Evolutionary conservation across 768 basidiomycete genomes (phyloP), one percentile per base, ranked within the genome.

Genomic region (Rhodotorula kratochvilovae): DNA sequence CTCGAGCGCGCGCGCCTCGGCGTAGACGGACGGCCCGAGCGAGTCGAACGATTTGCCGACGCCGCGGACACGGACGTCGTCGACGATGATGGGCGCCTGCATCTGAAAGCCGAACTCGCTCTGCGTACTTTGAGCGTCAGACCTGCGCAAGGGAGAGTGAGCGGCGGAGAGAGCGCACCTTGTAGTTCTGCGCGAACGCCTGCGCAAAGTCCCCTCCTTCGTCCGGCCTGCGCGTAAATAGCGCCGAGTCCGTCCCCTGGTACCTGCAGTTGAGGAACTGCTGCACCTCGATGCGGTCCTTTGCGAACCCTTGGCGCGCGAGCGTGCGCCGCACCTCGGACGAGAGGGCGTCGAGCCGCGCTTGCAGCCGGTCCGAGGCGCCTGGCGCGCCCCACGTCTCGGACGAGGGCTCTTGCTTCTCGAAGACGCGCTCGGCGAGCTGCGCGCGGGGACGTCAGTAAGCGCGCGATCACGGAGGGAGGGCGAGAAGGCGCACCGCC

Each of bases 1-100:
- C 54, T 80, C 74, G 58, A 94, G 83, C 43, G 80, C 81, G 13
- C 83, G 85, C 15, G 91, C 82, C 81, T 95, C 91, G 7, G 83
- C 81, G 78, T 88, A 91, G 35, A 92, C 90, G 17, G 89, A 89
- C 70, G 87, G 83, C 0, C 90, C 91, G 8, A 92, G 85, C 13
- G 84, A 83, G 78, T 92, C 89, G 79, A 90, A 91, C 10, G 91
- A 92, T 82, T 92, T 92, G 54, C 94, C 92, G 51, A 91, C 89
- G 12, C 91, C 92, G 54, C 90, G 89, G 17, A 92, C 90, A 87
- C 90, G 73, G 29, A 96, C 82, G 81, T 95, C 94, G 79, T 96
- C 94, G 13, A 96, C 90, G 66, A 91, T 87, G 76, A 96, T 84
- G 43, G 83, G 82, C 46, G 86, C 87, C 72, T 92, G 90, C 35